Evolutionary conservation across 768 basidiomycete species (phyloP), one percentile per base, ranked within the genome.

Genomic region (Suillus placidus): DNA sequence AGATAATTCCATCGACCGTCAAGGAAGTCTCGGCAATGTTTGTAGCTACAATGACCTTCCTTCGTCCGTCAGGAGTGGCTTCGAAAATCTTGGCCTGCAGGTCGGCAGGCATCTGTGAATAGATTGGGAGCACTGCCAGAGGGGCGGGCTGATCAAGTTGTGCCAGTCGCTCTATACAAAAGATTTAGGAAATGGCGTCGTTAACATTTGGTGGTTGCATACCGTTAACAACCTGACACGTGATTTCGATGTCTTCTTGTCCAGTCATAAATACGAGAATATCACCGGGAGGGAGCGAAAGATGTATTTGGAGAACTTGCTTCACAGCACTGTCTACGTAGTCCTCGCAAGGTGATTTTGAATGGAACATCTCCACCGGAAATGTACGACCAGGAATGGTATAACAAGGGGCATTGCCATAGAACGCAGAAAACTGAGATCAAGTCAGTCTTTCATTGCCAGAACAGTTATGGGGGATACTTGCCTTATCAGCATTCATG

Each of bases 101-200:
- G 80, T 99, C 97, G 7, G 97, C 97, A 12, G 97, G 97, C 97
- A 99, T 99, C 75, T 98, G 97, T 4, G 97, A 99, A 78, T 99
- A 99, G 68, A 99, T 99, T 7, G 97, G 97, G 37, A 99, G 81
- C n/a, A 99, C 89, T 1, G 95, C 90, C 32, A 99, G 80, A 3
- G 91, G 87, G 0, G 92, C 81, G 13, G 95, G 93, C 14, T 99
- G 95, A 72, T 97, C 91, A n/a, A 99, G 82, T 71, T 98, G 95
- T 2, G 85, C 84, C 45, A 99, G 81, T 35, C 97, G 94, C 78
- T 99, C 97, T 97, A 72, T 32, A 40, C 64, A 18, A 65, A 43
- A 61, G 37, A n/a, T 37, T 63, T 58, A 43, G 62, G 18, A 18
- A 61, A 13, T 6, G 18, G 49, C 20, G 9, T 2, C 34, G 16